phyloP scores from a whole-genome alignment of 2,329 filamentous ascomycete species.

The Trichoderma oligosporum region DNA sequence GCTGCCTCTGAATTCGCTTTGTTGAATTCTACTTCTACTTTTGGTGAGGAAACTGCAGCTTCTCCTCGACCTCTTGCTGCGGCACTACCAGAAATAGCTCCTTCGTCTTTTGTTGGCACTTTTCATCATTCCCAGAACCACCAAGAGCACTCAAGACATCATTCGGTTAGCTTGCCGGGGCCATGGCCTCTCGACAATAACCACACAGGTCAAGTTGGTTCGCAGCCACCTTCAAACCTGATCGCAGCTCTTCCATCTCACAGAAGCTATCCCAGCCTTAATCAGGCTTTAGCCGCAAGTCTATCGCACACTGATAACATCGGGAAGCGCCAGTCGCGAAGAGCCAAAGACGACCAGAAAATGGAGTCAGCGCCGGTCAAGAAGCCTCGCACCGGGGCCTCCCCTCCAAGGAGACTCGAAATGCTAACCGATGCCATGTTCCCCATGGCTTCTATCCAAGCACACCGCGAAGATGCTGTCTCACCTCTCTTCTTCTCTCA shows the following conservation, averaged over 20 bases:
- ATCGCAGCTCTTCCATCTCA: not conserved
- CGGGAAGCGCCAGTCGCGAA: conserved; percentile 28
- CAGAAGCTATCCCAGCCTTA: conserved; percentile 1
- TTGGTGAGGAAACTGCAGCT: conserved; percentile 4
- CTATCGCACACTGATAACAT: conserved; percentile 22
- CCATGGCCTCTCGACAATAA: conserved; percentile 23
- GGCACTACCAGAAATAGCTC: not conserved
- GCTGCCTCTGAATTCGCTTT: not conserved
- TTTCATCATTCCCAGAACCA: conserved; percentile 5
- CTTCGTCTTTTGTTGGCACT: not conserved
- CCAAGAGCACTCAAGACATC: conserved; percentile 19
- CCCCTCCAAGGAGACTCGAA: conserved; percentile 44
- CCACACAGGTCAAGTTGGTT: conserved; percentile 19
- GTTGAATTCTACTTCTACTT: not conserved
- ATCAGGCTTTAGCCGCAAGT: conserved; percentile 19
- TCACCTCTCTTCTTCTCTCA: conserved; percentile 54
- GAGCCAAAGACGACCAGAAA: conserved; percentile 21
- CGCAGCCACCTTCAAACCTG: not conserved
- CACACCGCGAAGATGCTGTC: conserved; percentile 36
- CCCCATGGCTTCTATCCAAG: conserved; percentile 24
- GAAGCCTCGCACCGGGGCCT: conserved; percentile 46
- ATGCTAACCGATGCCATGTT: conserved; percentile 34
- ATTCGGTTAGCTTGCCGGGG: conserved; percentile 6
- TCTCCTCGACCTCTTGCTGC: conserved; percentile 4
- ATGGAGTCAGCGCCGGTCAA: conserved; percentile 42